A percentile compares a stretch with the other conserved stretches of the same genome.
Evolutionary conservation across 202 grass and related monocot species (phyloP).

Genomic region (Panicum virgatum): DNA sequence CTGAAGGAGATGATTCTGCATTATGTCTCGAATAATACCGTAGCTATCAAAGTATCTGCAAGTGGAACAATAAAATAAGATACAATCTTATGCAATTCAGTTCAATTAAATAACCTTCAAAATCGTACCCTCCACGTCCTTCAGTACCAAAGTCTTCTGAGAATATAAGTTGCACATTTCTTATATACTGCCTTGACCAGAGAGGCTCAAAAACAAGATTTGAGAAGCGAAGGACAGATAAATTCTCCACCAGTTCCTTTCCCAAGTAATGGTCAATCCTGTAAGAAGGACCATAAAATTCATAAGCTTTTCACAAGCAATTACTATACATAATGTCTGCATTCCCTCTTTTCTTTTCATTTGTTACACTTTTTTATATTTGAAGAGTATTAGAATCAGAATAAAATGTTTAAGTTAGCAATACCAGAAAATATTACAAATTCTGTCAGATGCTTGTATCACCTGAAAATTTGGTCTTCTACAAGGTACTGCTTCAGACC

Average conservation of each 20-base stretch:
- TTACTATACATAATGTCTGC: background rate
- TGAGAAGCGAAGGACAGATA: slow-evolving; percentile 95
- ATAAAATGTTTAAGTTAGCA: background rate
- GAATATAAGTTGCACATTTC: slow-evolving; percentile 96
- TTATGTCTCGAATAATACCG: slow-evolving; percentile 97
- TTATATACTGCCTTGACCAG: slow-evolving; percentile 97
- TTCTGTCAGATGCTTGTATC: slow-evolving; percentile 23
- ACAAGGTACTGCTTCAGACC: slow-evolving; percentile 87
- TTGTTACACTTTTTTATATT: background rate
- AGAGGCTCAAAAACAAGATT: slow-evolving; percentile 99
- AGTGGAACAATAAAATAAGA: slow-evolving; percentile 38
- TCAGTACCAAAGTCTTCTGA: slow-evolving; percentile 98
- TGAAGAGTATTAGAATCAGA: background rate
- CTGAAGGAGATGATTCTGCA: slow-evolving; percentile 99
- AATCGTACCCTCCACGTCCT: slow-evolving; percentile 88
- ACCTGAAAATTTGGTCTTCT: slow-evolving; percentile 99
- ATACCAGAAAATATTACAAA: background rate
- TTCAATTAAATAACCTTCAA: slow-evolving; percentile 16
- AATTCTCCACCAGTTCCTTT: slow-evolving; percentile 92
- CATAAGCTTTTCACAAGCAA: slow-evolving; percentile 24
- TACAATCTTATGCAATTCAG: slow-evolving; percentile 9
- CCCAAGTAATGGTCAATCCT: slow-evolving; percentile 98
- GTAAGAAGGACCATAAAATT: slow-evolving; percentile 28
- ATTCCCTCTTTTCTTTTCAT: background rate
- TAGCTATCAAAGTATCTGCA: slow-evolving; percentile 94